A percentile compares a stretch with the other conserved stretches of the same genome.
These are phyloP conservation scores for Darksidea phi DNA, from an alignment of 495 filamentous ascomycete species.

Conservation along the genomic window DNA sequence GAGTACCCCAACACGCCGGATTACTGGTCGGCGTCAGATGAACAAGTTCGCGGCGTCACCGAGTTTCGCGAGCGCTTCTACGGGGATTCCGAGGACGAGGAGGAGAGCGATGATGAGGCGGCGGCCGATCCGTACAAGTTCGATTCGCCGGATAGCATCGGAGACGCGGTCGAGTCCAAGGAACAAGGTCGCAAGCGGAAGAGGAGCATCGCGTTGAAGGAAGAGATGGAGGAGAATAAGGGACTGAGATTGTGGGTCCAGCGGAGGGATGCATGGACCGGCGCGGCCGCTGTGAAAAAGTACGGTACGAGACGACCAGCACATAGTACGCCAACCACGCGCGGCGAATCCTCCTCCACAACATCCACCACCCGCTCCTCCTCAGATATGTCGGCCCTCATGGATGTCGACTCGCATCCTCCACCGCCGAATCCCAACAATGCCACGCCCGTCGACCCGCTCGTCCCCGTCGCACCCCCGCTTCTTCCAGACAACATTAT, in stretches of 20 bases:
- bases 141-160: conserved; percentile 63
- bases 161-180: conserved; percentile 41
- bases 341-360: neutral
- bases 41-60: conserved; percentile 41
- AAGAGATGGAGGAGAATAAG: conserved; percentile 80
- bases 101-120: conserved; percentile 14
- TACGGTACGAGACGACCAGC: conserved; percentile 2
- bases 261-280: conserved; percentile 81
- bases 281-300: conserved; percentile 51
- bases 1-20: conserved; percentile 40
- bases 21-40: conserved; percentile 40
- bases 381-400: neutral
- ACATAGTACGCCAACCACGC: neutral
- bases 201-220: conserved; percentile 59
- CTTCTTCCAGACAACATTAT: conserved; percentile 68
- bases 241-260: conserved; percentile 74
- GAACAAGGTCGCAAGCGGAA: conserved; percentile 55
- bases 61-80: conserved; percentile 46
- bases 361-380: neutral
- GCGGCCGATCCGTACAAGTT: conserved; percentile 56
- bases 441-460: conserved; percentile 12
- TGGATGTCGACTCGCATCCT: neutral
- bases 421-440: neutral
- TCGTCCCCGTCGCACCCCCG: conserved; percentile 53
- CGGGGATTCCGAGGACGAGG: conserved; percentile 35